These are phyloP conservation scores for Penicillium sp. DNA, from an alignment of 2,329 filamentous ascomycete species.

Conservation along the genomic window DNA sequence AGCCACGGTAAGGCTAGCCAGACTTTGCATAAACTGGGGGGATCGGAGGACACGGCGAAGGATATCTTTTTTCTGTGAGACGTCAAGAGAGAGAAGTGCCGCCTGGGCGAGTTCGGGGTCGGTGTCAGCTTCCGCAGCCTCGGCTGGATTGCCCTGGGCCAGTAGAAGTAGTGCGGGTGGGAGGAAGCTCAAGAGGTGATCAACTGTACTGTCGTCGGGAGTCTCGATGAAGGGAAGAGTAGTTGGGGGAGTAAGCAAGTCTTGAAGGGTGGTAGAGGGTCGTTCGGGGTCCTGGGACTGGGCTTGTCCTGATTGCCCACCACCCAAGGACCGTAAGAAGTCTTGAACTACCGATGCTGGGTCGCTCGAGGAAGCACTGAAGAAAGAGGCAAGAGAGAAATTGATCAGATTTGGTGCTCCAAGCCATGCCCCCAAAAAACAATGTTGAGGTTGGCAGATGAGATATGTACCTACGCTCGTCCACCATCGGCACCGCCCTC, in stretches of 20 bases:
- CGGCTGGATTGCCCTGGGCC: slow-evolving; percentile 63
- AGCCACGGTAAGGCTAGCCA: slow-evolving; percentile 82
- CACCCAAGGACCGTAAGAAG: slow-evolving; percentile 80
- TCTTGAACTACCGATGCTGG: slow-evolving; percentile 80
- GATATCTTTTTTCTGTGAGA: slow-evolving; percentile 76
- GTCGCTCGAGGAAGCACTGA: slow-evolving; percentile 66
- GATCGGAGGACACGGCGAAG: slow-evolving; percentile 81
- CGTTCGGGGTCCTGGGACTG: slow-evolving; percentile 57
- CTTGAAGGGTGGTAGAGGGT: slow-evolving; percentile 78
- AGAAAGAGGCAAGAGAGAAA: slow-evolving; percentile 12
- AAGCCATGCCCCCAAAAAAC: slow-evolving; percentile 4
- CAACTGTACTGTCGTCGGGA: slow-evolving; percentile 63
- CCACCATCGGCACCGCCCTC: slow-evolving; percentile 95
- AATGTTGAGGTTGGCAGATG: slow-evolving; percentile 30
- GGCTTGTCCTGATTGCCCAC: slow-evolving; percentile 44
- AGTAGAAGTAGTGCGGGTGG: slow-evolving; percentile 78
- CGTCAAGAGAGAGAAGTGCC: slow-evolving; percentile 71
- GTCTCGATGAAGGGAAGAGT: slow-evolving; percentile 78
- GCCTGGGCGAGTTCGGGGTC: slow-evolving; percentile 68
- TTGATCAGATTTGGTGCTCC: slow-evolving; percentile 14
- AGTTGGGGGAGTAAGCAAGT: slow-evolving; percentile 75
- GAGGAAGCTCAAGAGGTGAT: slow-evolving; percentile 74
- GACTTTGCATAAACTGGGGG: slow-evolving; percentile 86
- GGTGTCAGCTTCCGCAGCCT: slow-evolving; percentile 65
- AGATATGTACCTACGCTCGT: slow-evolving; percentile 90